Conservation (phyloP, 23 red algal genomes). For the Agarophyton chilense region DNA sequence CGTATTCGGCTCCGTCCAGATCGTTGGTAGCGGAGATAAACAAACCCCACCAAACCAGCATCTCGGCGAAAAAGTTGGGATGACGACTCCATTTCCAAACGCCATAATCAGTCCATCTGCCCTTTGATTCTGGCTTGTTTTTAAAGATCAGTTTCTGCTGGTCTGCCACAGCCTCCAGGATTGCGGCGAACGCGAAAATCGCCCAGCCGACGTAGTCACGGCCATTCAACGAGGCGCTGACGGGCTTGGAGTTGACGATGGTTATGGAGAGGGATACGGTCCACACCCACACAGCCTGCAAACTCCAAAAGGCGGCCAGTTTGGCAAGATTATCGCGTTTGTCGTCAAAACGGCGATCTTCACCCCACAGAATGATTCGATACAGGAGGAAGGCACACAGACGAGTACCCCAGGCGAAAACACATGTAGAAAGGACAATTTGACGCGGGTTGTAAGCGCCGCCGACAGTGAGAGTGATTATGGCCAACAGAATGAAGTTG, state of each 20-base stretch:
- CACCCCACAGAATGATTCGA: conserved; percentile 87
- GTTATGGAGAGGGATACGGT: conserved; percentile 83
- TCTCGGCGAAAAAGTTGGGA: conserved; percentile 99
- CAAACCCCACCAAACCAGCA: conserved; percentile 88
- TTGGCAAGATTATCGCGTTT: conserved; percentile 66
- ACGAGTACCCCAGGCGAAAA: conserved; percentile 81
- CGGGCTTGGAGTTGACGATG: conserved; percentile 62
- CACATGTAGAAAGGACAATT: conserved; percentile 70
- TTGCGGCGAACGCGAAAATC: conserved; percentile 72
- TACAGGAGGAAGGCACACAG: conserved; percentile 82
- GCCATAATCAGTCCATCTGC: conserved; percentile 74
- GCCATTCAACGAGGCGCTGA: conserved; percentile 34
- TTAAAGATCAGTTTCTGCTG: conserved; percentile 86
- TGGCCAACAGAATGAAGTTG: conserved; percentile 84
- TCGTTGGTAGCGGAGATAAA: conserved; percentile 60
- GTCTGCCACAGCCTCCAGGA: conserved; percentile 91
- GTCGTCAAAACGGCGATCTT: conserved; percentile 91
- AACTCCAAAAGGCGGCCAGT: conserved; percentile 83
- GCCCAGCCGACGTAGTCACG: conserved; percentile 86
- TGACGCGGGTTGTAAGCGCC: conserved; percentile 61
- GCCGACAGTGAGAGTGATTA: conserved; percentile 67
- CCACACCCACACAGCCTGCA: conserved; percentile 93
- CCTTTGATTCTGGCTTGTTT: conserved; percentile 34
- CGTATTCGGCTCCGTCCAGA: conserved; percentile 37
- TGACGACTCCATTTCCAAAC: conserved; percentile 90